phyloP scores from a whole-genome alignment of 2,329 filamentous ascomycete genomes.

The Blastomyces gilchristii region DNA sequence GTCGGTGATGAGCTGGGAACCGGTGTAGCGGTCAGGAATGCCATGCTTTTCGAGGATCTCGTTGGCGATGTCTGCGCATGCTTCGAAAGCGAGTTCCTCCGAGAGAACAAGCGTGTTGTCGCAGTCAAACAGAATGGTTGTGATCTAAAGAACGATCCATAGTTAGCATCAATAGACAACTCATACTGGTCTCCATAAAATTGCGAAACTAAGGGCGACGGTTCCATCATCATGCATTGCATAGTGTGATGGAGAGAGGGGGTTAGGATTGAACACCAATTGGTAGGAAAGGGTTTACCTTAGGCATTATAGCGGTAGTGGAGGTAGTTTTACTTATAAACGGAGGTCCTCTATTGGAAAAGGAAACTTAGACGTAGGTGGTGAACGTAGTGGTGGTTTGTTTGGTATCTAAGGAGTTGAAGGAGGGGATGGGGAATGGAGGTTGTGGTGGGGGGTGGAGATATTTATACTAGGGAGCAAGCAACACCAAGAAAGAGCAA shows the following conservation, averaged over 20 bases:
- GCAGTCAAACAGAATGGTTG: constrained; percentile 60
- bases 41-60: constrained; percentile 61
- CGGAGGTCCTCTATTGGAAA: background rate
- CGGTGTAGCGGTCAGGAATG: constrained; percentile 62
- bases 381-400: background rate
- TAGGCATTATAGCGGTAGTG: constrained; percentile 7
- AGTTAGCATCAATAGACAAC: constrained; percentile 9
- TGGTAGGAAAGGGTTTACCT: constrained; percentile 3
- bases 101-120: constrained; percentile 91
- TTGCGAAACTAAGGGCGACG: background rate
- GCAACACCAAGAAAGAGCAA: background rate
- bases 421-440: background rate
- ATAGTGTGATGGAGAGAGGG: background rate
- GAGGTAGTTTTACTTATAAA: background rate
- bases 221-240: background rate
- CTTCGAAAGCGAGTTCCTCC: constrained; percentile 83
- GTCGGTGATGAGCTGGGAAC: constrained; percentile 66
- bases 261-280: background rate
- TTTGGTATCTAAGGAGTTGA: background rate
- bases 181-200: background rate
- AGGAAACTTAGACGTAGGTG: background rate
- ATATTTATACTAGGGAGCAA: background rate
- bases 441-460: background rate
- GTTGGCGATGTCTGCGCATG: constrained; percentile 81
- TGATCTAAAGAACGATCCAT: constrained; percentile 43